Conservation (phyloP, 2,329 filamentous ascomycete genomes). For the Penicillium nordicum region DNA sequence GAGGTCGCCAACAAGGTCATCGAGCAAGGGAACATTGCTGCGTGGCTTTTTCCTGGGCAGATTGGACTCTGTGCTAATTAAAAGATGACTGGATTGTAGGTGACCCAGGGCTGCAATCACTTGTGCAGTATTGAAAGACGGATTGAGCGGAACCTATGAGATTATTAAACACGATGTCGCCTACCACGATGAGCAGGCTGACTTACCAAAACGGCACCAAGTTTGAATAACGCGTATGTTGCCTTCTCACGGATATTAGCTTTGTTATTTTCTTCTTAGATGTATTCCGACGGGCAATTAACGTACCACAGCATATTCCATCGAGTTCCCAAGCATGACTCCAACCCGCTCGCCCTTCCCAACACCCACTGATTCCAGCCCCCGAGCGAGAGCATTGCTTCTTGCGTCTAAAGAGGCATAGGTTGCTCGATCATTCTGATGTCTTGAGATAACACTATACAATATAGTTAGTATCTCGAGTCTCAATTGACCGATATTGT, state of each 20-base stretch:
- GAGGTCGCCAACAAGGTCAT: conserved; percentile 52
- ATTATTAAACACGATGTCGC: background rate
- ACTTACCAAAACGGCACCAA: conserved; percentile 78
- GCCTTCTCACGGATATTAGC: conserved; percentile 31
- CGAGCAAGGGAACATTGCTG: conserved; percentile 57
- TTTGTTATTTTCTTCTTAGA: background rate
- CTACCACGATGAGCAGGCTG: background rate
- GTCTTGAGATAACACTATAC: conserved; percentile 53
- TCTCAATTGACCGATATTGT: background rate
- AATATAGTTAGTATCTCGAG: background rate
- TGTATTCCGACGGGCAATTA: too few species aligned
- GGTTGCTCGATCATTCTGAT: conserved; percentile 64
- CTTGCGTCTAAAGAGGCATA: conserved; percentile 71
- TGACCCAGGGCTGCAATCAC: conserved; percentile 75
- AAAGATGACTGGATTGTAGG: conserved; percentile 67
- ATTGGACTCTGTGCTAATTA: conserved; percentile 86
- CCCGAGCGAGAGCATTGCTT: conserved; percentile 72
- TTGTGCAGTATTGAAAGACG: conserved; percentile 77
- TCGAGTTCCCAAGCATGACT: conserved; percentile 78
- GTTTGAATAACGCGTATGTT: conserved; percentile 87
- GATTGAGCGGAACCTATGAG: conserved; percentile 78
- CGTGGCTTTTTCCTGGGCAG: conserved; percentile 63
- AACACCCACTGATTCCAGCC: conserved; percentile 68
- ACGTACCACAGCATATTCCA: conserved; percentile 73
- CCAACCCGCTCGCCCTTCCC: conserved; percentile 80